phyloP scores from a whole-genome alignment of 2,329 filamentous ascomycete species.

The Apiospora koreana region DNA sequence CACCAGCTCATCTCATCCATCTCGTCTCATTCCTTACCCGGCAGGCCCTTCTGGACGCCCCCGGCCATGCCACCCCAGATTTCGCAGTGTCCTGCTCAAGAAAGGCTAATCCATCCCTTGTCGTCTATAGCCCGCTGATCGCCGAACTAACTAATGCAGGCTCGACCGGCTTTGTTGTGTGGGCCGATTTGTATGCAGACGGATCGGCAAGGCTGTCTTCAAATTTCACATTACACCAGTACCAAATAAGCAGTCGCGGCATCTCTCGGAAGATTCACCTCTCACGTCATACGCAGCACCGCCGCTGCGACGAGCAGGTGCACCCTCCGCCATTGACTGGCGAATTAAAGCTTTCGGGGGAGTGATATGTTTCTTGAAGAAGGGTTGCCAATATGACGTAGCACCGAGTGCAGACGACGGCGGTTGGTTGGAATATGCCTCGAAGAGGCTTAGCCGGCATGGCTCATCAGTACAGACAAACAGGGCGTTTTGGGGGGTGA shows the following conservation, averaged over 20 bases:
- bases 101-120: neutral
- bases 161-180: neutral
- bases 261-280: neutral
- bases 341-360: neutral
- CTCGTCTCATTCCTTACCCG: neutral
- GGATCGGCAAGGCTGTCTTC: neutral
- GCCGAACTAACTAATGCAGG: slow-evolving; percentile 1
- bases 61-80: neutral
- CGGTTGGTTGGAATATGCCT: neutral
- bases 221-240: neutral
- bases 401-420: neutral
- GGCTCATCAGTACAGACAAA: neutral
- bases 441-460: neutral
- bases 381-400: neutral
- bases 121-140: neutral
- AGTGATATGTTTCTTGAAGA: neutral
- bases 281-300: neutral
- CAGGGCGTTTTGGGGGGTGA: neutral
- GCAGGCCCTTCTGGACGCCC: neutral
- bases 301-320: neutral
- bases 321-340: neutral
- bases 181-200: neutral
- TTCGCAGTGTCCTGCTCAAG: neutral
- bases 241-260: neutral
- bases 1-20: neutral